Evolutionary conservation across 768 basidiomycete genomes (phyloP).

Genomic region (Xerocomus brunneocitrinus): DNA sequence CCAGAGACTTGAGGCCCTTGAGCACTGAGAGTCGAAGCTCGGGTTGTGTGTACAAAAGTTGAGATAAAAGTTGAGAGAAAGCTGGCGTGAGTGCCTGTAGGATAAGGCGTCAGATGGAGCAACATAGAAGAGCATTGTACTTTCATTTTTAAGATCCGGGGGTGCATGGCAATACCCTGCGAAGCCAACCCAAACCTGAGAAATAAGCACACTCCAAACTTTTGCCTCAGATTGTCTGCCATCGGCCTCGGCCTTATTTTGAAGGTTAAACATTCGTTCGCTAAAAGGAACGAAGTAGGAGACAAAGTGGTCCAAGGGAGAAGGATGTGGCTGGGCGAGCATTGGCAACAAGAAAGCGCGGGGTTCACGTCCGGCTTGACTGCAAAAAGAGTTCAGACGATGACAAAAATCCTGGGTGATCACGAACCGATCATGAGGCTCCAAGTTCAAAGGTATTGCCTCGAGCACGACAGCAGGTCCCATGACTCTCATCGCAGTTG

Average conservation of each 20-base stretch:
- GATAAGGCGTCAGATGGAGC: conserved; percentile 2
- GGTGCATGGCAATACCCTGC: conserved; percentile 86
- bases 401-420: neutral
- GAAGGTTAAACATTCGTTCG: conserved; percentile 86
- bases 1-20: conserved; percentile 71
- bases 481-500: conserved; percentile 76
- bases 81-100: conserved; percentile 63
- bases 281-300: conserved; percentile 91
- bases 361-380: conserved; percentile 71
- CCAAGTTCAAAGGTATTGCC: conserved; percentile 79
- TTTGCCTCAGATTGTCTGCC: conserved; percentile 82
- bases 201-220: conserved; percentile 90
- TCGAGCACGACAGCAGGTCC: conserved; percentile 79
- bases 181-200: conserved; percentile 91
- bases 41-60: conserved; percentile 87
- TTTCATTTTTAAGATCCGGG: conserved; percentile 66
- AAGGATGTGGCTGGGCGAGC: conserved; percentile 73
- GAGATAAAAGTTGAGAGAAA: conserved; percentile 88
- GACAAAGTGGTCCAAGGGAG: conserved; percentile 81
- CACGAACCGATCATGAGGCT: conserved; percentile 71
- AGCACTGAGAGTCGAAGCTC: conserved; percentile 80
- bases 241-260: conserved; percentile 72
- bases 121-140: conserved; percentile 8
- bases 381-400: conserved; percentile 28
- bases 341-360: conserved; percentile 90